phyloP scores from a whole-genome alignment of 192 early-diverging fungal species.

The Rhizoclosmatium sp. region DNA sequence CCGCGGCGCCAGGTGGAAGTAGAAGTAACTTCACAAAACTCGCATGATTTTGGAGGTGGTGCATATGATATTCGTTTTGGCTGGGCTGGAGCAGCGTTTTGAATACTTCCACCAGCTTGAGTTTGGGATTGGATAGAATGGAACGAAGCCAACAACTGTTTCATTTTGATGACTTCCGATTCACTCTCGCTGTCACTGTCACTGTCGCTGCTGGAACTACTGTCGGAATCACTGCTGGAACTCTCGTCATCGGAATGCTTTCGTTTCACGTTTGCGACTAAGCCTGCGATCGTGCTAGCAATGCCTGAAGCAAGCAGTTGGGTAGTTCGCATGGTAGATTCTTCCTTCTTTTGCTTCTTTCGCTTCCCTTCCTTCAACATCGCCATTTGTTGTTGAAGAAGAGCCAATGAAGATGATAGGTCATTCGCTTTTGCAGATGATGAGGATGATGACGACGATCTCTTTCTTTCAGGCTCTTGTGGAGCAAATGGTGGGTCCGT shows the following conservation, averaged over 20 bases:
- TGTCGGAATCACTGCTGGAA: background rate
- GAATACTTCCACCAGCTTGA: background rate
- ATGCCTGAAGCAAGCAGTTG: slow-evolving; percentile 1
- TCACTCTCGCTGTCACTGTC: slow-evolving; percentile 15
- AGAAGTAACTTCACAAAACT: slow-evolving; percentile 42
- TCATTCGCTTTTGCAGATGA: background rate
- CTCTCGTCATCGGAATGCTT: background rate
- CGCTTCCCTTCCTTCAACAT: background rate
- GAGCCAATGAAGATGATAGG: background rate
- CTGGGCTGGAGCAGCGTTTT: background rate
- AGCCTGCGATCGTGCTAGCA: slow-evolving; percentile 8
- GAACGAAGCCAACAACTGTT: slow-evolving; percentile 9
- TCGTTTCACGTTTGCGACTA: background rate
- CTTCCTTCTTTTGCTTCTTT: slow-evolving; percentile 5
- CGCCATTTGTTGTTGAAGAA: slow-evolving; percentile 2
- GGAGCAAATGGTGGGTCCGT: background rate
- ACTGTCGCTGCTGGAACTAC: background rate
- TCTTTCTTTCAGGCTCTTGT: background rate
- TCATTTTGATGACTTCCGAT: background rate
- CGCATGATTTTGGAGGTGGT: background rate
- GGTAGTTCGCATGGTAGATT: background rate
- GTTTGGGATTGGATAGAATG: background rate
- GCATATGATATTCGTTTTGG: slow-evolving; percentile 3
- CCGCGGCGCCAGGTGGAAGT: slow-evolving; percentile 59
- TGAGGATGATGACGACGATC: background rate